These are phyloP conservation scores for Suhomyces chickasaworum DNA, from an alignment of 1,139 yeast genomes.

Conservation along the genomic window DNA sequence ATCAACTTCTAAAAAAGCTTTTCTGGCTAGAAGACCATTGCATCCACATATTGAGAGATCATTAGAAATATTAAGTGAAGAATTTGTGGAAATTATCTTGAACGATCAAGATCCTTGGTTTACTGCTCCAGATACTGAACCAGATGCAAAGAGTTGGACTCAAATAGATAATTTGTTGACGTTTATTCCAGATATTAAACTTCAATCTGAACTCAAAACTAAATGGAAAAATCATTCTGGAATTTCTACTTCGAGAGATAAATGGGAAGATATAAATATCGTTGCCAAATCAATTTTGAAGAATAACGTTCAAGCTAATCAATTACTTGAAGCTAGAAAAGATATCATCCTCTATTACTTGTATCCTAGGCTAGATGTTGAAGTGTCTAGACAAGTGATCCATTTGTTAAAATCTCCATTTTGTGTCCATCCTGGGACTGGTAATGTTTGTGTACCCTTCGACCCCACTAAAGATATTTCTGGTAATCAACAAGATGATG, in stretches of 20 bases:
- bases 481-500: conserved; percentile 39
- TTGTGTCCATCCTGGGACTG: conserved; percentile 96
- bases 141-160: conserved; percentile 44
- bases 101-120: conserved; percentile 85
- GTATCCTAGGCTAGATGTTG: conserved; percentile 91
- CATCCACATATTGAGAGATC: conserved; percentile 89
- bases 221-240: conserved; percentile 43
- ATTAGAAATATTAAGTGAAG: conserved; percentile 61
- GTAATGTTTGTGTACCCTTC: conserved; percentile 96
- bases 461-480: conserved; percentile 51
- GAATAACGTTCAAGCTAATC: conserved; percentile 38
- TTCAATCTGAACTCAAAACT: conserved; percentile 53
- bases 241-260: conserved; percentile 43
- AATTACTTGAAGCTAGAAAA: conserved; percentile 74
- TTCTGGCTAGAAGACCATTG: conserved; percentile 71
- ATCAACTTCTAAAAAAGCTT: conserved; percentile 41
- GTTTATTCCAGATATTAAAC: conserved; percentile 59
- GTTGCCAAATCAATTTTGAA: conserved; percentile 53
- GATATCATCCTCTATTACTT: conserved; percentile 78
- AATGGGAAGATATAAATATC: conserved; percentile 83
- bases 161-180: conserved; percentile 58
- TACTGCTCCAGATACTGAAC: conserved; percentile 29
- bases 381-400: conserved; percentile 85
- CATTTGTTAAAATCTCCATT: conserved; percentile 97
- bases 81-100: conserved; percentile 66